Base-by-base conservation (phyloP, 2,329 filamentous ascomycete genomes). In the Plectosphaerella plurivora region DNA sequence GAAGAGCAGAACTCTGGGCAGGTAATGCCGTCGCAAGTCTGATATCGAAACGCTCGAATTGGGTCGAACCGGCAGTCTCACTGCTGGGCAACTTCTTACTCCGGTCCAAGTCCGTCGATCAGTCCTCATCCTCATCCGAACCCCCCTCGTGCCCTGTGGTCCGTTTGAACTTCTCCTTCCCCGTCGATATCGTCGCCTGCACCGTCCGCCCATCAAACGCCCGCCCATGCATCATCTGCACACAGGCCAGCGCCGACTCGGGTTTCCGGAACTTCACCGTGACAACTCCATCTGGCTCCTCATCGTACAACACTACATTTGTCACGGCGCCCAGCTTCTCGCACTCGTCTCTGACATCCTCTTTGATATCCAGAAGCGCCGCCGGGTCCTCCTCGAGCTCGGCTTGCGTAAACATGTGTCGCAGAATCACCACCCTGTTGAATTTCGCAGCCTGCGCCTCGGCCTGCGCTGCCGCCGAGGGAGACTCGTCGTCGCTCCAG, bases 321-420 rank as follows among this genome's bases (percentile, higher is more conserved):
- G 91, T 96, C 36, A 97, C 90, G 22, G 86, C 79, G 3, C 94
- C 94, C 14, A 94, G 75, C 71, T 95, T 95, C 53, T 83, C 79
- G 67, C 91, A 96, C 70, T 96, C 92, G 49, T 96, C 90, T 45
- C 89, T 83, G 52, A 97, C 89, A 65, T 99, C 94, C 67, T 96
- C 88, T 66, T 95, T 95, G 73, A 97, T 96, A 57, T 97, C 93
- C 37, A 95, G 75, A 54, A 95, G 80, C 1, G 88, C 89, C 1
- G 85, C 84, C 2, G 89, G 84, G 62, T 97, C 92, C 64, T 95
- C 89, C 60, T 91, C 86, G 24, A 97, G 77, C 72, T 96, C 90
- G 56, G 86, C 67, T 42, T 93, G 77, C 1, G 91, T 95, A 70
- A 99, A 99, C 87, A 96, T 96, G 71, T 96, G 86, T 65, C 90